Conservation (phyloP, 768 basidiomycete species). For the Phaeolepiota aurea region DNA sequence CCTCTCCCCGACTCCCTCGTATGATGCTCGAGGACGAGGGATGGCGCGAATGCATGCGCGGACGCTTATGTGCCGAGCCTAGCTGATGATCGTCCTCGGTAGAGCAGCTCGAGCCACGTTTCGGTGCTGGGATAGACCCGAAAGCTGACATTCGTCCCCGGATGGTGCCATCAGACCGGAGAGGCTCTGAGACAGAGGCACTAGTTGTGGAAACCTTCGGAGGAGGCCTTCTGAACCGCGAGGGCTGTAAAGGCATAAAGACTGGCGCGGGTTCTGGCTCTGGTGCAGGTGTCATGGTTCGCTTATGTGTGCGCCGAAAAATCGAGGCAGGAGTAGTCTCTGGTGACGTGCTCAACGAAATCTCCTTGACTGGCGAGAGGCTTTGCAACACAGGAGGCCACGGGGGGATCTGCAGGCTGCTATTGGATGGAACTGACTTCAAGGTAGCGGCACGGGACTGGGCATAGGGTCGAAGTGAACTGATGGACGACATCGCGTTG, state of each 20-base stretch:
- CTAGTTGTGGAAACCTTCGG: conserved; percentile 10
- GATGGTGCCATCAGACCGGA: conserved; percentile 13
- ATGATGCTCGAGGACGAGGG: conserved; percentile 14
- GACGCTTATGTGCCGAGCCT: conserved; percentile 29
- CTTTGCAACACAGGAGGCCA: conserved; percentile 40
- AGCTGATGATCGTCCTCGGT: conserved; percentile 8
- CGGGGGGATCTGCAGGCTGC: conserved; percentile 42
- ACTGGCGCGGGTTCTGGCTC: conserved; percentile 49
- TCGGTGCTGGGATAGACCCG: conserved; percentile 21
- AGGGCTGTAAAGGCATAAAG: conserved; percentile 51
- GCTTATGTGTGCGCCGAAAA: conserved; percentile 37
- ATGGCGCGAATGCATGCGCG: conserved; percentile 13
- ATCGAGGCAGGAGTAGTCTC: conserved; percentile 8
- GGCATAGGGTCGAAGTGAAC: conserved; percentile 19
- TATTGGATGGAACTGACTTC: conserved; percentile 4
- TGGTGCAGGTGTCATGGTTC: conserved; percentile 49
- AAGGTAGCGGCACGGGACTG: conserved; percentile 12
- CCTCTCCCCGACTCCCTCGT: conserved; percentile 13
- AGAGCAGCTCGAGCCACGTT: conserved; percentile 6
- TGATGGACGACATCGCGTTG: conserved; percentile 29
- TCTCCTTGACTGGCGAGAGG: conserved; percentile 19
- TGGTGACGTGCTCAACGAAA: conserved; percentile 3
- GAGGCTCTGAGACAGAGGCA: conserved; percentile 17
- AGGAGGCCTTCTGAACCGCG: conserved; percentile 20
- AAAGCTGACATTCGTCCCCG: conserved; percentile 33